These are phyloP conservation scores for Clausena lansium DNA, from an alignment of 345 rosid genomes.

Conservation along the genomic window DNA sequence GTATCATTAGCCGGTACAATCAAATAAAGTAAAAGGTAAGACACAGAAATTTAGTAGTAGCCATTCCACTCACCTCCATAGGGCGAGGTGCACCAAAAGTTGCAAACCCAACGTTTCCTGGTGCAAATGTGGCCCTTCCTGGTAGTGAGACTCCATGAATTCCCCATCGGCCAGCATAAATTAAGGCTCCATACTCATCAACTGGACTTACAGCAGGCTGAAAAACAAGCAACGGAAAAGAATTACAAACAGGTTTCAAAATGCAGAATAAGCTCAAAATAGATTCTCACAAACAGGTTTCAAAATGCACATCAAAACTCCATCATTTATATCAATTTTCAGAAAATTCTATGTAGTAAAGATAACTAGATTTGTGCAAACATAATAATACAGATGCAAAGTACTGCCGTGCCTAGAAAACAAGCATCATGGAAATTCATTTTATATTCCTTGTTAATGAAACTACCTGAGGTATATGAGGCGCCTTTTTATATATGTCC, in stretches of 20 bases:
- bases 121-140: conserved; percentile 94
- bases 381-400: neutral
- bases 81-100: conserved; percentile 96
- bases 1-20: neutral
- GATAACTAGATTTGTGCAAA: neutral
- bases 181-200: conserved; percentile 82
- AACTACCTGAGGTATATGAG: conserved; percentile 75
- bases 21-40: neutral
- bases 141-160: conserved; percentile 80
- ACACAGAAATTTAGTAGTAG: neutral
- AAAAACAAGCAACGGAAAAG: conserved; percentile 18
- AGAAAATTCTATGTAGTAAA: neutral
- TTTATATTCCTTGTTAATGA: neutral
- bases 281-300: neutral
- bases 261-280: neutral
- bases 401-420: neutral
- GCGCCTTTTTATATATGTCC: conserved; percentile 68
- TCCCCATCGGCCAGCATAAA: conserved; percentile 97
- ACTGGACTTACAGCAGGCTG: conserved; percentile 68
- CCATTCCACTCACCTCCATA: conserved; percentile 53
- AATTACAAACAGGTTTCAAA: neutral
- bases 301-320: neutral
- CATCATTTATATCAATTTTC: neutral
- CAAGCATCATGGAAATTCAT: neutral
- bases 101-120: conserved; percentile 88